phyloP scores from a whole-genome alignment of 2,329 filamentous ascomycete species.

The Penicillium sp. region DNA sequence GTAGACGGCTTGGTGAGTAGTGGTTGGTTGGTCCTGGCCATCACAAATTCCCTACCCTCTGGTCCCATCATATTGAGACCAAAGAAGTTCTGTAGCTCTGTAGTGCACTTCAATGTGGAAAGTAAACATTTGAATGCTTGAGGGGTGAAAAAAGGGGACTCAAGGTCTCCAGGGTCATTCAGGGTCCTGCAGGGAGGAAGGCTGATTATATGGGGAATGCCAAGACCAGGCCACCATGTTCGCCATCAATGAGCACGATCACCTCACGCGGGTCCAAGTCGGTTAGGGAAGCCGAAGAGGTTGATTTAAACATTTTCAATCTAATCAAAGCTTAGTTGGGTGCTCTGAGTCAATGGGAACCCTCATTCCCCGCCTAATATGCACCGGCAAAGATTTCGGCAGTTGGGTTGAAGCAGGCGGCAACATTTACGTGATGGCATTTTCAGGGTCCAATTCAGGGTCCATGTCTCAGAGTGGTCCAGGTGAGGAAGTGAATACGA shows the following conservation, averaged over 20 bases:
- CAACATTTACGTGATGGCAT: neutral
- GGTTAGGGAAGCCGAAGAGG: constrained; percentile 16
- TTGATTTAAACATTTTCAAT: constrained; percentile 19
- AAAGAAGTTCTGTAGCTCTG: neutral
- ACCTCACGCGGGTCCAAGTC: constrained; percentile 30
- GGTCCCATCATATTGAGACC: neutral
- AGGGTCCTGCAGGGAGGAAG: neutral
- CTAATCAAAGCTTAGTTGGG: constrained; percentile 25
- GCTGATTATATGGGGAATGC: constrained; percentile 26
- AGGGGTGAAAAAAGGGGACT: neutral
- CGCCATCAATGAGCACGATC: constrained; percentile 34
- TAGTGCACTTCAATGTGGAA: neutral
- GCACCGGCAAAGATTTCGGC: constrained; percentile 32
- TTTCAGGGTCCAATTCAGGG: neutral
- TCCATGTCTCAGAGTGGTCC: neutral
- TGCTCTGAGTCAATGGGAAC: neutral
- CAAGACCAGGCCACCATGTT: constrained; percentile 22
- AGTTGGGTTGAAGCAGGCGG: constrained; percentile 18
- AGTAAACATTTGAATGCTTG: neutral
- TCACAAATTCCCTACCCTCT: neutral
- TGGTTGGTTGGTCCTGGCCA: neutral
- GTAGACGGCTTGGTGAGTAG: neutral
- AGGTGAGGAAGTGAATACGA: constrained; percentile 14
- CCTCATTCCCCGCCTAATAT: constrained; percentile 12
- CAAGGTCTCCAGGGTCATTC: neutral